A percentile compares a stretch with the other conserved stretches of the same genome.
Conservation (phyloP, 2,329 filamentous ascomycete species). For the Xylaria sp. region DNA sequence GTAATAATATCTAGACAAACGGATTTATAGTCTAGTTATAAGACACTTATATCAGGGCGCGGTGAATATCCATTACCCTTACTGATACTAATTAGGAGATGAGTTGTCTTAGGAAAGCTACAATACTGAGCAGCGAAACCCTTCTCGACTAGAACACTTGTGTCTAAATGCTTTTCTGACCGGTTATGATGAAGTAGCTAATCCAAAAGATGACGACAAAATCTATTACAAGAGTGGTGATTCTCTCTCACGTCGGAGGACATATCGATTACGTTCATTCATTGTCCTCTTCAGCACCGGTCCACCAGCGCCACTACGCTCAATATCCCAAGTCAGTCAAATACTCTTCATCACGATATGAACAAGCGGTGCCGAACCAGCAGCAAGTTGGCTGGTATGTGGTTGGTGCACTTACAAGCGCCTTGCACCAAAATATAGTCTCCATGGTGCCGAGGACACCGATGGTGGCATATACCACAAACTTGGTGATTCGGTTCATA, state of each 20-base stretch:
- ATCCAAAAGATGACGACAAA: neutral
- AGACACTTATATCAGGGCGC: too few relatives aligned
- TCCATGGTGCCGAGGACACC: constrained; percentile 50
- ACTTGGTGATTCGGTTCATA: constrained; percentile 46
- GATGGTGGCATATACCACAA: constrained; percentile 45
- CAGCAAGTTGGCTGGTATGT: neutral
- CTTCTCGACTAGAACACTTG: too few relatives aligned
- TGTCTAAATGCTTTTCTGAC: neutral
- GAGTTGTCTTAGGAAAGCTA: too few relatives aligned
- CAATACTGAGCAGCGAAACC: too few relatives aligned
- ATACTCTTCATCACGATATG: neutral
- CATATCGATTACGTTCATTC: constrained; percentile 5
- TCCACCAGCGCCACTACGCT: constrained; percentile 35
- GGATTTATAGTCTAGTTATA: too few relatives aligned
- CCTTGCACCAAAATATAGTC: constrained; percentile 49
- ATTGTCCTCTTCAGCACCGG: constrained; percentile 9
- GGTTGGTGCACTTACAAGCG: constrained; percentile 31
- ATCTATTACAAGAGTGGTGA: neutral
- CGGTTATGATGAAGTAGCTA: neutral
- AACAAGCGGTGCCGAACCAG: constrained; percentile 41
- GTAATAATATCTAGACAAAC: too few relatives aligned
- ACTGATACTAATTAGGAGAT: too few relatives aligned
- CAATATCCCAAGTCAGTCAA: constrained; percentile 16
- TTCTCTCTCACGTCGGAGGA: too few relatives aligned
- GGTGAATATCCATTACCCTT: too few relatives aligned